Evolutionary conservation across 1,284 basidiomycete genomes (phyloP).

Genomic region (Bondarzewia mesenterica): DNA sequence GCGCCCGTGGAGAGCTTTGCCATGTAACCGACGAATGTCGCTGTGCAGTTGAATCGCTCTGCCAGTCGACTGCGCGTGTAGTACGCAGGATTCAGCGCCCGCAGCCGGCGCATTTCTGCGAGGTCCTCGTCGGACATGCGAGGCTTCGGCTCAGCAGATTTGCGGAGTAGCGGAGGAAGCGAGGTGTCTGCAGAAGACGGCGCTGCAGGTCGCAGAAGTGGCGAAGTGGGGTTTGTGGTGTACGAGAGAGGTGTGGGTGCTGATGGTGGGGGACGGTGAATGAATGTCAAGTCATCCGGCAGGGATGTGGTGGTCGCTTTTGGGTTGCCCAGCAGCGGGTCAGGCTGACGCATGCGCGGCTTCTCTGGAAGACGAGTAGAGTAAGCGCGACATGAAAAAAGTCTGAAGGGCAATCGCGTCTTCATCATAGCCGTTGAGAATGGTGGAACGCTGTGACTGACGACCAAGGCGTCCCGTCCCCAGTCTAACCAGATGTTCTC

Average conservation of each 20-base stretch:
- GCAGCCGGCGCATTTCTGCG: conserved; percentile 46
- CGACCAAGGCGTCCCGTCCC: neutral
- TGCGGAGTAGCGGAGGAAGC: conserved; percentile 30
- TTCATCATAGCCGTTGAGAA: neutral
- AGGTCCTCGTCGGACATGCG: conserved; percentile 46
- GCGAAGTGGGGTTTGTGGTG: conserved; percentile 58
- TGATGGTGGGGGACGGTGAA: conserved; percentile 70
- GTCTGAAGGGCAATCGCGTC: neutral
- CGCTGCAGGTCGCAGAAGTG: conserved; percentile 40
- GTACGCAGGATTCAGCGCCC: conserved; percentile 38
- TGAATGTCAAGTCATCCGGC: conserved; percentile 58
- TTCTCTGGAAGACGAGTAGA: conserved; percentile 38
- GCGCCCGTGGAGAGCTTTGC: conserved; percentile 45
- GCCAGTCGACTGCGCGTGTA: conserved; percentile 49
- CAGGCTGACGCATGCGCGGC: conserved; percentile 54
- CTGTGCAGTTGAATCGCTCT: conserved; percentile 48
- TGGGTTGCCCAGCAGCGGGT: conserved; percentile 55
- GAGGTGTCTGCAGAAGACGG: conserved; percentile 23
- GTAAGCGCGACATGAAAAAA: conserved; percentile 20
- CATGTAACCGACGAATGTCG: conserved; percentile 44
- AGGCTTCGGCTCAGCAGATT: conserved; percentile 18
- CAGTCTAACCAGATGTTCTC: neutral
- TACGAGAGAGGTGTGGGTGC: conserved; percentile 62
- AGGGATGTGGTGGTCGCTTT: conserved; percentile 49
- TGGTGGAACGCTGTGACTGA: neutral